Evolutionary conservation across 2,329 filamentous ascomycete species (phyloP).

Genomic region (Dryadomyces quercus-mongolicae): DNA sequence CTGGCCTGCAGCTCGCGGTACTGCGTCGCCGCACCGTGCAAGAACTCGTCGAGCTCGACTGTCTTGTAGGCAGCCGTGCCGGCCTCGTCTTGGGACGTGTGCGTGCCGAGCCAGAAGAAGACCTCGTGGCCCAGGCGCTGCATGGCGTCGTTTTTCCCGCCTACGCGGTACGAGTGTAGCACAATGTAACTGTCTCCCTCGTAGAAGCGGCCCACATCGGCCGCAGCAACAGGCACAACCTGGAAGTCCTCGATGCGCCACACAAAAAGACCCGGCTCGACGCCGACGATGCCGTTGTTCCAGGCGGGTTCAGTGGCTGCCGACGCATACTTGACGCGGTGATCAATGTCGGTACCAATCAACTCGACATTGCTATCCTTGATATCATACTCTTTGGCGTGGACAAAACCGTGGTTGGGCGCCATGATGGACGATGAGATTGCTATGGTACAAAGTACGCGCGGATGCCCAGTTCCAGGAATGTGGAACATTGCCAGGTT

Average conservation of each 20-base stretch:
- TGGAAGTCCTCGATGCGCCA: conserved; percentile 60
- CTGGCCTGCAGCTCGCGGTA: conserved; percentile 50
- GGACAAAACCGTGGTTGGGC: conserved; percentile 48
- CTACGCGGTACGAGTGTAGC: conserved; percentile 37
- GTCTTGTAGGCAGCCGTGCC: conserved; percentile 60
- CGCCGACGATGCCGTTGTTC: conserved; percentile 45
- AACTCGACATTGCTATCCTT: conserved; percentile 57
- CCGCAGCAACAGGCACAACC: conserved; percentile 47
- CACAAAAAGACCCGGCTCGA: conserved; percentile 40
- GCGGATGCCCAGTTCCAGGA: neutral
- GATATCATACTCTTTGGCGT: conserved; percentile 53
- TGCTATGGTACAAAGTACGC: neutral
- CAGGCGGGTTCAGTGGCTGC: conserved; percentile 54
- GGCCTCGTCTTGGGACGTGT: conserved; percentile 57
- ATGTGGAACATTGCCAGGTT: neutral
- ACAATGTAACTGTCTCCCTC: conserved; percentile 60
- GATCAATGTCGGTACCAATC: conserved; percentile 51
- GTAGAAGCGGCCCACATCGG: conserved; percentile 47
- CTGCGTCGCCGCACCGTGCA: conserved; percentile 49
- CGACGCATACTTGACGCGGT: conserved; percentile 55
- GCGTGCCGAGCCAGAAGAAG: conserved; percentile 57
- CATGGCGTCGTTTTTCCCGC: neutral
- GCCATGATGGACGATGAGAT: conserved; percentile 31
- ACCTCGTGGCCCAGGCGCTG: conserved; percentile 43
- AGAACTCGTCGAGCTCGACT: conserved; percentile 56